These are phyloP conservation scores for Aspergillus bombycis DNA, from an alignment of 2,329 filamentous ascomycete species.

Conservation along the genomic window DNA sequence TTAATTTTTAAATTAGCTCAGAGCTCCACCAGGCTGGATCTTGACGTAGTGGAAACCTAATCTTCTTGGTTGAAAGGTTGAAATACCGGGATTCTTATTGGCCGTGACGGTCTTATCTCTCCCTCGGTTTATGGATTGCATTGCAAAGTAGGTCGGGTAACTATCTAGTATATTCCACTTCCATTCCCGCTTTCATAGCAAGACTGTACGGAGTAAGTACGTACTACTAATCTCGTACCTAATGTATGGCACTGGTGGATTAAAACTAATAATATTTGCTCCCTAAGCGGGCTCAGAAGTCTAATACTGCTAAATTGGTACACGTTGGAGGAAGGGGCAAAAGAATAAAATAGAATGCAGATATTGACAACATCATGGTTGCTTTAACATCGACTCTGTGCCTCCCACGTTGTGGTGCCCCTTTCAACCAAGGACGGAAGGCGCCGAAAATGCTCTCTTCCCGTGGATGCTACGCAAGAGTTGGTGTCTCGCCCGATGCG, in stretches of 20 bases:
- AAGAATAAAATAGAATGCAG: not conserved
- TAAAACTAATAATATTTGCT: not conserved
- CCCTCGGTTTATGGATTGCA: conserved; percentile 12
- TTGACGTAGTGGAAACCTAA: conserved; percentile 44
- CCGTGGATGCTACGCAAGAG: not conserved
- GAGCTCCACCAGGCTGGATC: conserved; percentile 31
- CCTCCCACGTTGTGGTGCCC: not conserved
- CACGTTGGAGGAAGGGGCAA: not conserved
- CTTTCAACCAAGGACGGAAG: conserved; percentile 15
- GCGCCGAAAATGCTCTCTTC: conserved; percentile 19
- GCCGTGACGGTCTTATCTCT: conserved; percentile 34
- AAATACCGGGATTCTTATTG: conserved; percentile 36
- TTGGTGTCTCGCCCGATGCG: conserved; percentile 14
- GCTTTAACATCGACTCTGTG: not conserved
- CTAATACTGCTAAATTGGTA: not conserved
- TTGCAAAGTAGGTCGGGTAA: not conserved
- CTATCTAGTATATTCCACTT: no score
- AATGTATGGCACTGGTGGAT: not conserved
- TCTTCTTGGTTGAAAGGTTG: conserved; percentile 34
- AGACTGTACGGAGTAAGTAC: not conserved
- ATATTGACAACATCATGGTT: not conserved
- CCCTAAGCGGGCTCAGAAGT: not conserved
- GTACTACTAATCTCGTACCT: not conserved
- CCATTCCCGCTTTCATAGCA: no score
- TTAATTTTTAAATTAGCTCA: conserved; percentile 18